Percentiles rank a stretch among this genome's conserved stretches.
Evolutionary conservation across 805 yeast genomes (phyloP).

Genomic region (Starmerella bombi): DNA sequence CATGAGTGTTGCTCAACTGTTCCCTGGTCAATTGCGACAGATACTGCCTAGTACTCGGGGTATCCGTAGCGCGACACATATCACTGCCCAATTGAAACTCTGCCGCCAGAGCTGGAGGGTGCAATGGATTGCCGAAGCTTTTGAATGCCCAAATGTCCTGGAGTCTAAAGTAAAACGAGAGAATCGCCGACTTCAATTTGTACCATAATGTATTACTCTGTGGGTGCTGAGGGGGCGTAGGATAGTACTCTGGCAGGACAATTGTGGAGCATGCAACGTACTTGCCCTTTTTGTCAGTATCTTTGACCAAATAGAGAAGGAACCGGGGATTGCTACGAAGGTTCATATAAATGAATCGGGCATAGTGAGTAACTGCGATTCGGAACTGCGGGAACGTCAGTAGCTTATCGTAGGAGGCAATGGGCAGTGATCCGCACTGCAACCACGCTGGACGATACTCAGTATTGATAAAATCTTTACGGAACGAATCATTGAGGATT

Average conservation of each 20-base stretch:
- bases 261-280: conserved; percentile 5
- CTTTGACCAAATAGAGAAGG: conserved; percentile 1
- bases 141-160: conserved; percentile 8
- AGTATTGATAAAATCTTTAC: conserved; percentile 7
- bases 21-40: conserved; percentile 6
- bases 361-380: neutral
- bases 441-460: conserved; percentile 9
- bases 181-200: conserved; percentile 1
- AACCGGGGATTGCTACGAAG: conserved; percentile 5
- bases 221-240: neutral
- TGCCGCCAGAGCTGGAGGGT: conserved; percentile 1
- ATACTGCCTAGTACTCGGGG: conserved; percentile 3
- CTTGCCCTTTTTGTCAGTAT: neutral
- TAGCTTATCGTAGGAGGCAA: neutral
- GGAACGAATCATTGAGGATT: conserved; percentile 10
- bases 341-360: conserved; percentile 5
- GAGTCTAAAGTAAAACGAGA: conserved; percentile 1
- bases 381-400: conserved; percentile 3
- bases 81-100: conserved; percentile 7
- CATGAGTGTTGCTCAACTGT: conserved; percentile 2
- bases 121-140: conserved; percentile 3
- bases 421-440: conserved; percentile 4
- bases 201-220: neutral
- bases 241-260: conserved; percentile 7
- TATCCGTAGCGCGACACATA: neutral